Conservation (phyloP, 768 basidiomycete species). For the Kondoa malvinella region DNA sequence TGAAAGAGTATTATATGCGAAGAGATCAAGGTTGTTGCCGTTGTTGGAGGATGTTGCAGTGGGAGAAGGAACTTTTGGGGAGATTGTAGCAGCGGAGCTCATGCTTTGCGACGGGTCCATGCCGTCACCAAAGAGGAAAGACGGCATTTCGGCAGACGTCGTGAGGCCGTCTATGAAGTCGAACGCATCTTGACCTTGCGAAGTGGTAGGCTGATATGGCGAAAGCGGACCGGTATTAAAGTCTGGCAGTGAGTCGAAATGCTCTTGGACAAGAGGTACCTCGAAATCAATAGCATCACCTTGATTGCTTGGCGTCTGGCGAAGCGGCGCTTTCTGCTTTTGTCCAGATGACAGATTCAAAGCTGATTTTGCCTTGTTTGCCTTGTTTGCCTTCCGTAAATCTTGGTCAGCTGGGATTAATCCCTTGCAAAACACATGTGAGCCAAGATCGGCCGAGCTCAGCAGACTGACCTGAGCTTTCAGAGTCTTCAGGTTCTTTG, state of each 20-base stretch:
- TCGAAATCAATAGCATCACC: neutral
- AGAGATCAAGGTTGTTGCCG: neutral
- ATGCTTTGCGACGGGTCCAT: too few species aligned
- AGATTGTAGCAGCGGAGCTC: too few species aligned
- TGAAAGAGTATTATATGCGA: neutral
- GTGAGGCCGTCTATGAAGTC: too few species aligned
- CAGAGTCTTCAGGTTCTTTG: neutral
- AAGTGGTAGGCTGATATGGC: too few species aligned
- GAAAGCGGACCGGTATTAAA: too few species aligned
- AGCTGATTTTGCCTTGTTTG: neutral
- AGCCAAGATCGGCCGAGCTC: neutral
- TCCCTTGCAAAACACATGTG: too few species aligned
- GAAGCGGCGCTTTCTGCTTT: neutral
- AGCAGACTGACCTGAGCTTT: neutral
- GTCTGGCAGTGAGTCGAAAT: too few species aligned
- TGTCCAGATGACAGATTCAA: neutral
- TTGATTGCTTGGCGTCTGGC: neutral
- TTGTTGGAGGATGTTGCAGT: neutral
- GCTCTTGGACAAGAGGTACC: too few species aligned
- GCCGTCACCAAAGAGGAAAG: too few species aligned
- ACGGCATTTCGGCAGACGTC: too few species aligned
- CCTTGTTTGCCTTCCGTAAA: neutral
- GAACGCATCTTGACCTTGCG: too few species aligned
- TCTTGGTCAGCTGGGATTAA: neutral
- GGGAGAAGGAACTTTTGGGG: too few species aligned